Evolutionary conservation across 306 rosid species (phyloP), one percentile per base, ranked within the genome.

Genomic region (Glycine soja): DNA sequence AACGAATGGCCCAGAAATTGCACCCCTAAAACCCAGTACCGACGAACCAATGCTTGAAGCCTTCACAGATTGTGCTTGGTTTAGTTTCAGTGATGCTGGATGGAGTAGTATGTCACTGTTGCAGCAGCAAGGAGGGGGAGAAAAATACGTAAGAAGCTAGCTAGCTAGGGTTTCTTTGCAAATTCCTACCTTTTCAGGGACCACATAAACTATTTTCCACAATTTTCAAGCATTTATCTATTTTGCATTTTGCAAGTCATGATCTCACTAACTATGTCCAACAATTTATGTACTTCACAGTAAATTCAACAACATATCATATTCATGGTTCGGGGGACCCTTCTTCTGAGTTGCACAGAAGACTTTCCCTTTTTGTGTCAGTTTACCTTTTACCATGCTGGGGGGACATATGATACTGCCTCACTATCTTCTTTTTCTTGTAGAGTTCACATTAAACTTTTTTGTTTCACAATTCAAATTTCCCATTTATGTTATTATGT

Each of bases 281-380:
- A 69, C 32, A 5, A 9, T 78, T 52, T 5, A 19, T 38, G 68
- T 43, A 53, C 62, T 67, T 67, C 1, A 46, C 16, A 70, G 62
- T 15, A 79, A 70, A 34, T 57, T 43, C 59, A 36, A 36, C 1
- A 58, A 46, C 70, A 42, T 79, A 32, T 54, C 24, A 3, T 36
- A 68, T 54, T 78, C 5, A 53, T 40, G 58, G 70, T 10, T 3
- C 13, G 6, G 82, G 68, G 68, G 5, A 34, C 75, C 75, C 36
- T 14, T 13, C 16, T 52, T 10, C 34, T 40, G 32, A 12, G 48
- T 8, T 12, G 24, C 51, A 56, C 9, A 42, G 4, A 10, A 51
- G 53, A 15, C 3, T 7, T 72, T 3, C 64, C 32, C 9, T 34
- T 13, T 7, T 30, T 52, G 4, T 72, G 46, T 72, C 63, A 42